phyloP scores from a whole-genome alignment of 2,329 filamentous ascomycete genomes.

The Sclerotinia glacialis region DNA sequence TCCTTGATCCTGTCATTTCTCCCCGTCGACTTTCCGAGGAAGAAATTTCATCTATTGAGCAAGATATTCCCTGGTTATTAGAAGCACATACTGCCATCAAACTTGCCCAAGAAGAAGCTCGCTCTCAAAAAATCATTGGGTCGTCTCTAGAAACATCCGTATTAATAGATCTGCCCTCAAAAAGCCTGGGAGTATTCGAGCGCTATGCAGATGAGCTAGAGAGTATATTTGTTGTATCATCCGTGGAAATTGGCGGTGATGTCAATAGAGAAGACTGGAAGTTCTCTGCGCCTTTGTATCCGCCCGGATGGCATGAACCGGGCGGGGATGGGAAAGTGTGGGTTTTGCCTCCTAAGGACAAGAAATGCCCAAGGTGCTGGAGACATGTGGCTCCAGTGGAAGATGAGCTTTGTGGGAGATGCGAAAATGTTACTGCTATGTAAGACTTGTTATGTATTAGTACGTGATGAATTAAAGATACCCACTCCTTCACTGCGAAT shows the following conservation, averaged over 20 bases:
- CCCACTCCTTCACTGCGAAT: neutral
- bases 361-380: conserved; percentile 90
- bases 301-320: conserved; percentile 21
- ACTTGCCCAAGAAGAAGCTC: conserved; percentile 68
- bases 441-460: neutral
- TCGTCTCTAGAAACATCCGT: conserved; percentile 79
- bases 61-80: conserved; percentile 33
- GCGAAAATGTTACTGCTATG: conserved; percentile 49
- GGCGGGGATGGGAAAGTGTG: conserved; percentile 28
- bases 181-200: conserved; percentile 36
- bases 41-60: conserved; percentile 15
- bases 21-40: neutral
- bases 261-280: conserved; percentile 47
- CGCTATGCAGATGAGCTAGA: conserved; percentile 44
- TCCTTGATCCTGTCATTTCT: conserved; percentile 28
- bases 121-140: conserved; percentile 68
- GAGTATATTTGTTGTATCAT: conserved; percentile 67
- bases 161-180: conserved; percentile 47
- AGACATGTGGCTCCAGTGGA: conserved; percentile 69
- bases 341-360: conserved; percentile 46
- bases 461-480: conserved; percentile 3
- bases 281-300: conserved; percentile 33
- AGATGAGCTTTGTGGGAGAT: conserved; percentile 68
- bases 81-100: conserved; percentile 64
- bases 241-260: conserved; percentile 52